Evolutionary conservation across 1,284 basidiomycete genomes (phyloP).

Genomic region (Ceratobasidium sp.): DNA sequence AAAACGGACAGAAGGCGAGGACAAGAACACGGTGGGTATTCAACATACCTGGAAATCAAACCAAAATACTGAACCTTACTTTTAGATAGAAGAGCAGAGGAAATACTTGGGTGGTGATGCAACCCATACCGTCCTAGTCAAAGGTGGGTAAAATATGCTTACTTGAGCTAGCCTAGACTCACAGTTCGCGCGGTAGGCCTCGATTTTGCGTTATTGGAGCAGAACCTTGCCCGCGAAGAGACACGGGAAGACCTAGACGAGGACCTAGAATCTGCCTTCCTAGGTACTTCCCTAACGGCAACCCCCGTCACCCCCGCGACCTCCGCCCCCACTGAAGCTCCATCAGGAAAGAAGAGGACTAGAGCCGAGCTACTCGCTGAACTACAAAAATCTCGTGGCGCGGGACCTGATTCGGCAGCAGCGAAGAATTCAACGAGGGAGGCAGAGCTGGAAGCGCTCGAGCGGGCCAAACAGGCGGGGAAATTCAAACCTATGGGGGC

Average conservation of each 20-base stretch:
- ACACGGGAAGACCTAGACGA: constrained; percentile 75
- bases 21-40: constrained; percentile 69
- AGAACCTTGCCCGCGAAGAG: constrained; percentile 77
- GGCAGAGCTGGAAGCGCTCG: constrained; percentile 58
- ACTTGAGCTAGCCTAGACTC: neutral
- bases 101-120: constrained; percentile 90
- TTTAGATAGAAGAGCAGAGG: constrained; percentile 80
- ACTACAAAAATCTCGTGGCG: constrained; percentile 35
- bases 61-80: constrained; percentile 11
- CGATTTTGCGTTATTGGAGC: constrained; percentile 86
- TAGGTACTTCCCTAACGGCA: constrained; percentile 56
- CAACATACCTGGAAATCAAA: neutral
- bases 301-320: constrained; percentile 44
- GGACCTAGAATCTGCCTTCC: constrained; percentile 80
- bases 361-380: constrained; percentile 36
- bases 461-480: constrained; percentile 69
- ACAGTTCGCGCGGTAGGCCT: constrained; percentile 64
- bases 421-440: constrained; percentile 27
- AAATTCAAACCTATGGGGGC: constrained; percentile 84
- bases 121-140: constrained; percentile 87
- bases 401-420: neutral
- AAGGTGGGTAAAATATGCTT: constrained; percentile 59
- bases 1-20: constrained; percentile 68
- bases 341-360: constrained; percentile 34
- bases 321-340: constrained; percentile 44